Base-by-base conservation (phyloP, 495 filamentous ascomycete species). In the Evansstolkia leycettana region DNA sequence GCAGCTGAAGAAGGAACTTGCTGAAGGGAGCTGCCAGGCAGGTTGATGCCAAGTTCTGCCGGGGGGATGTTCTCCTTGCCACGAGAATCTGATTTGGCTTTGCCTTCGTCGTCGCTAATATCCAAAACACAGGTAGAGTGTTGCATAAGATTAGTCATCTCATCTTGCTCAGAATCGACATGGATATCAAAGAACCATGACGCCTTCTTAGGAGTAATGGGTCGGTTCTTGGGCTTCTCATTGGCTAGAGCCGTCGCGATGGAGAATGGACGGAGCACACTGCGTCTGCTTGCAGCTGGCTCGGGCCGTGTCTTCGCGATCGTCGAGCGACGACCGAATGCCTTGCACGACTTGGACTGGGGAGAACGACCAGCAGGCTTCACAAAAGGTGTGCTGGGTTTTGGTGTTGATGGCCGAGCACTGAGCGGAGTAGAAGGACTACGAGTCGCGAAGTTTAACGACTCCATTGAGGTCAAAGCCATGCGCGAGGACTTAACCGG, bases 131-230 rank as follows among this genome's bases (percentile, higher is more conserved):
- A 73, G 14, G 90, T 84, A 19, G 78, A 82, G 59, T 95, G 89
- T 50, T 94, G 80, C 66, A 96, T 82, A 2, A 93, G 60, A 50
- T 92, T 95, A 35, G 84, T 80, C 56, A 85, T 80, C 47, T 88
- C 76, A 45, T 98, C 84, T 45, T 92, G 82, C 19, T 75, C 72
- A 0, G 83, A 83, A 57, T 98, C 90, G 51, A 94, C 88, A 49
- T 98, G 78, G 55, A 98, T 96, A 28, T 86, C 78, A 54, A 96
- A 96, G 62, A 80, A 79, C 89, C 89, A 95, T 11, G 72, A 71
- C 15, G 75, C 73, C 16, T 64, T 60, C 52, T 60, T 65, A 13
- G 56, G 18, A 5, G 5, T 5, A 15, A 6, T 29, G 28, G 11
- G 4, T n/a, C 28, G 28, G 5, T 29, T 29, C 32, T 34, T 20